A percentile compares a stretch with the other conserved stretches of the same genome.
Evolutionary conservation across 768 basidiomycete species (phyloP).

Genomic region (Lactarius hengduanensis): DNA sequence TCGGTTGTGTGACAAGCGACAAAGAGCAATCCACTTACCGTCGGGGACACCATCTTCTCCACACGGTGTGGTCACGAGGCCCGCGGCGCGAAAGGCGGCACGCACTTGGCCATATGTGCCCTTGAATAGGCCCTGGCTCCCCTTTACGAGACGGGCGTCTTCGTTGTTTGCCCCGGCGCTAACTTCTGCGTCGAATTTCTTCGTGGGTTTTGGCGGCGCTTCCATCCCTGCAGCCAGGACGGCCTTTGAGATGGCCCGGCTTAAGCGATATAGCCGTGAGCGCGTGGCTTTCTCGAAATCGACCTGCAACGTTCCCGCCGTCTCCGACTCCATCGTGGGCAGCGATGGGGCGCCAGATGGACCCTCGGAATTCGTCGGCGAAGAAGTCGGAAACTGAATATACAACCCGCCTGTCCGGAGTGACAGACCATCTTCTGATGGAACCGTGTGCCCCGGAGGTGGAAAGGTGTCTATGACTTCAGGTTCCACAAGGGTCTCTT

Average conservation of each 20-base stretch:
- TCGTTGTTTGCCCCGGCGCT: not conserved
- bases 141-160: slow-evolving; percentile 5
- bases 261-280: slow-evolving; percentile 21
- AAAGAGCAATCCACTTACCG: slow-evolving; percentile 21
- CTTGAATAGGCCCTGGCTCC: slow-evolving; percentile 25
- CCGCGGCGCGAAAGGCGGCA: slow-evolving; percentile 28
- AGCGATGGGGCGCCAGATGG: slow-evolving; percentile 7
- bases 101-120: slow-evolving; percentile 31
- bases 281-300: slow-evolving; percentile 24
- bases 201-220: slow-evolving; percentile 17
- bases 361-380: slow-evolving; percentile 13
- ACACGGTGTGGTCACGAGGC: slow-evolving; percentile 29
- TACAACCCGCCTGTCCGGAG: slow-evolving; percentile 29
- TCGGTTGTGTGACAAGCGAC: slow-evolving; percentile 7
- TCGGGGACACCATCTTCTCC: slow-evolving; percentile 27
- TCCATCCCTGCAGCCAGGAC: slow-evolving; percentile 30
- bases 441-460: not conserved
- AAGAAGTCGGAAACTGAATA: slow-evolving; percentile 22
- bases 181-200: slow-evolving; percentile 22
- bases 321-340: slow-evolving; percentile 5
- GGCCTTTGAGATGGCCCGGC: slow-evolving; percentile 30
- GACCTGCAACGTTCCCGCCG: slow-evolving; percentile 4
- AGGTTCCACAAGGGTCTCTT: slow-evolving; percentile 27
- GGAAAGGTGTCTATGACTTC: slow-evolving; percentile 6
- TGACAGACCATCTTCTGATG: slow-evolving; percentile 21